Percentiles rank a stretch among this genome's conserved stretches.
These are phyloP conservation scores for Reticulascus tulasneorum DNA, from an alignment of 2,329 filamentous ascomycete genomes.

Conservation along the genomic window DNA sequence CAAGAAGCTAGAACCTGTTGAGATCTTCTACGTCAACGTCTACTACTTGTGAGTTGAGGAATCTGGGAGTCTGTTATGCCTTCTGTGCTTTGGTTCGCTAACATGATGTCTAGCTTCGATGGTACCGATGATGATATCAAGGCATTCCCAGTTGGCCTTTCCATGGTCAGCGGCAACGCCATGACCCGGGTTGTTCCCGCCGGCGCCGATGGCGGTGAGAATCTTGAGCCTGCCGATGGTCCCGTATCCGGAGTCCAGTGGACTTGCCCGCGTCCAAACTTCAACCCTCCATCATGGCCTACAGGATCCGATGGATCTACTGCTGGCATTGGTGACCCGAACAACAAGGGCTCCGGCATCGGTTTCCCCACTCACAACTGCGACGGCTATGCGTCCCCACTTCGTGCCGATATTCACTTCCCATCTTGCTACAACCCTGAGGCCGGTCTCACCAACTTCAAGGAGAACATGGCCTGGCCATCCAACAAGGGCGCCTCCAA, in stretches of 20 bases:
- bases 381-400: conserved; percentile 56
- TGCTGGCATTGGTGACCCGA: conserved; percentile 51
- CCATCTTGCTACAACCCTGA: conserved; percentile 70
- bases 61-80: conserved; percentile 1
- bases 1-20: conserved; percentile 61
- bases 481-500: conserved; percentile 31
- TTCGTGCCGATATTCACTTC: conserved; percentile 66
- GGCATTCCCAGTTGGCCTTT: conserved; percentile 67
- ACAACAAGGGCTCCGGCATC: conserved; percentile 52
- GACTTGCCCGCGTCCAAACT: conserved; percentile 54
- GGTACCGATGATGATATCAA: conserved; percentile 60
- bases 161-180: conserved; percentile 66
- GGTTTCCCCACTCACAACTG: conserved; percentile 71
- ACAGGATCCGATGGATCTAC: conserved; percentile 48
- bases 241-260: conserved; percentile 52
- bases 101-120: conserved; percentile 47
- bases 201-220: conserved; percentile 40
- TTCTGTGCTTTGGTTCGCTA: conserved; percentile 17
- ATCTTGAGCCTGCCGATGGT: conserved; percentile 50
- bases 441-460: conserved; percentile 54
- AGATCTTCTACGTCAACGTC: conserved; percentile 67
- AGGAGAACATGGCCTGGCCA: conserved; percentile 66
- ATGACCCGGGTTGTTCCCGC: conserved; percentile 52
- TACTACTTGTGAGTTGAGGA: conserved; percentile 63
- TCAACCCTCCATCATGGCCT: conserved; percentile 49